A percentile compares a stretch with the other conserved stretches of the same genome.
Conservation (phyloP, 2,329 filamentous ascomycete species). For the Cephalotrichum gorgonifer region DNA sequence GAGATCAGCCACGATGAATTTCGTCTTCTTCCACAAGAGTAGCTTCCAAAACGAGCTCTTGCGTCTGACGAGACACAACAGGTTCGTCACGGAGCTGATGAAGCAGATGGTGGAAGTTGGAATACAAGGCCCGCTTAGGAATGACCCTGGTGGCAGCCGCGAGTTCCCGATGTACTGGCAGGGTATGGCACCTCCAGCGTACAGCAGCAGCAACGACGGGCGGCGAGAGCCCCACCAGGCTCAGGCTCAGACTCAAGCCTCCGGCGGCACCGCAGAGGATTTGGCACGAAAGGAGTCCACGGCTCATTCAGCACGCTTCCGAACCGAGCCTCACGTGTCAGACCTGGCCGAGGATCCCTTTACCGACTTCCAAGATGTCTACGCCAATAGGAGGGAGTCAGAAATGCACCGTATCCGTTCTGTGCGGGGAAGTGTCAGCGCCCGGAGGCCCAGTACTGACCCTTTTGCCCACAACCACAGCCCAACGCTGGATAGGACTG, state of each 20-base stretch:
- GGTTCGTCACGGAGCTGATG: conserved; percentile 89
- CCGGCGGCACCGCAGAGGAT: not conserved
- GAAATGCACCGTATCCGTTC: conserved; percentile 1
- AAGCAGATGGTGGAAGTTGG: conserved; percentile 71
- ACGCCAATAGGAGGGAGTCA: conserved; percentile 5
- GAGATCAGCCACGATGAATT: conserved; percentile 77
- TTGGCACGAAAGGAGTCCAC: not conserved
- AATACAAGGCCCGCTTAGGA: conserved; percentile 63
- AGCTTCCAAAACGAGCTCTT: conserved; percentile 94
- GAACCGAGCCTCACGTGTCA: conserved; percentile 8
- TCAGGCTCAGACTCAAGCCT: not conserved
- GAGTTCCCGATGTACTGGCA: conserved; percentile 54
- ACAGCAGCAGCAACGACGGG: not conserved
- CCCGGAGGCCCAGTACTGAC: conserved; percentile 1
- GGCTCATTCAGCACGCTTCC: conserved; percentile 2
- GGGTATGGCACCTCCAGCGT: conserved; percentile 20
- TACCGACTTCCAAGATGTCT: conserved; percentile 35
- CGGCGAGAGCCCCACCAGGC: not conserved
- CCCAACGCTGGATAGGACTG: conserved; percentile 3
- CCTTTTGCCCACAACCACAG: not conserved
- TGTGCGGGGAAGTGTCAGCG: not conserved
- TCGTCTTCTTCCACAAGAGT: conserved; percentile 95
- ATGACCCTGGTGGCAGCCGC: conserved; percentile 56
- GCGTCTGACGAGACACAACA: conserved; percentile 82
- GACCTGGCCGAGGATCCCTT: conserved; percentile 19